A percentile compares a stretch with the other conserved stretches of the same genome.
These are phyloP conservation scores for Chenopodium formosanum DNA, from an alignment of 148 eudicot species.

Conservation along the genomic window DNA sequence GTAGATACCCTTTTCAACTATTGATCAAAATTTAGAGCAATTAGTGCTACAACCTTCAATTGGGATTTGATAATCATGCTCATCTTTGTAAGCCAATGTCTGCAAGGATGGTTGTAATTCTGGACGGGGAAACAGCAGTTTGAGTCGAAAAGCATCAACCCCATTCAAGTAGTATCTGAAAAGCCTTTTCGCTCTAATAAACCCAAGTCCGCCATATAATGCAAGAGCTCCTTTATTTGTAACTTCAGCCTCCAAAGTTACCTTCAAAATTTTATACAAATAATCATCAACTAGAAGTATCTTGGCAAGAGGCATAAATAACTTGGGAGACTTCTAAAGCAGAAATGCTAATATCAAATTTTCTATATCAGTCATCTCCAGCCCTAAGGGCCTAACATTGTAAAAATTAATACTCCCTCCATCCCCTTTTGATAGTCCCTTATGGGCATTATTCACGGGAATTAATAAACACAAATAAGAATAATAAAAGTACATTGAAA, in stretches of 20 bases:
- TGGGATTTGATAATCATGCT: constrained; percentile 25
- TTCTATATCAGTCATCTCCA: background rate
- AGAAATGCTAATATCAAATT: background rate
- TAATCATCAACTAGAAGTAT: constrained; percentile 8
- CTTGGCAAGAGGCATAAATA: background rate
- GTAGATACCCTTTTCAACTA: background rate
- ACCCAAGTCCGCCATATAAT: constrained; percentile 89
- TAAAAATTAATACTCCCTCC: background rate
- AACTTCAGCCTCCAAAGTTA: constrained; percentile 94
- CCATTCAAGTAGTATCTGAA: constrained; percentile 92
- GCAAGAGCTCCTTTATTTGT: constrained; percentile 96
- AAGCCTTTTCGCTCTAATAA: constrained; percentile 88
- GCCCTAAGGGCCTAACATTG: background rate
- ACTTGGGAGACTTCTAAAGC: background rate
- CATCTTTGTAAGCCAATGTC: constrained; percentile 26
- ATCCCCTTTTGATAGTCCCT: too few species aligned
- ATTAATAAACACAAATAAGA: too few species aligned
- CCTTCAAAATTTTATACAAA: constrained; percentile 42
- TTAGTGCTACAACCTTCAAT: constrained; percentile 30
- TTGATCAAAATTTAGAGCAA: constrained; percentile 12
- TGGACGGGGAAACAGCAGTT: constrained; percentile 71
- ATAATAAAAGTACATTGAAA: too few species aligned
- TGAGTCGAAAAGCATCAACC: constrained; percentile 89
- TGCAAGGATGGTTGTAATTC: constrained; percentile 43
- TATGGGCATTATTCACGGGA: too few species aligned